A percentile compares a stretch with the other conserved stretches of the same genome.
phyloP scores from a whole-genome alignment of 108 stramenopile species.

The Schizochytrium sp. region DNA sequence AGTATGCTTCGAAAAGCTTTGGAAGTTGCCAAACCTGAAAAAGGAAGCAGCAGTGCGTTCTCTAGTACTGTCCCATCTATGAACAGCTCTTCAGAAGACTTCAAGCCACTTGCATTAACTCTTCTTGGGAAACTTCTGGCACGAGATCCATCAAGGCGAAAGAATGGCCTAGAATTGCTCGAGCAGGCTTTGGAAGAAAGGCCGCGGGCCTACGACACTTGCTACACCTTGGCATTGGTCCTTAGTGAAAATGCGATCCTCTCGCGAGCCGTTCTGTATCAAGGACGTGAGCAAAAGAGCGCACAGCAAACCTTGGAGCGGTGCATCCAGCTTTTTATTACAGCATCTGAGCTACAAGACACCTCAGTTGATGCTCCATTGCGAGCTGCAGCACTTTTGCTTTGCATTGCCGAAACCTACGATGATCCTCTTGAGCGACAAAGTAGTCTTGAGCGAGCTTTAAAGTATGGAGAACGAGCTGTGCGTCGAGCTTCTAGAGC shows the following conservation, averaged over 20 bases:
- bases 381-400: neutral
- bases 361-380: constrained; percentile 8
- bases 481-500: neutral
- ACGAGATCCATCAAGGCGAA: neutral
- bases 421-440: constrained; percentile 19
- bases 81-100: neutral
- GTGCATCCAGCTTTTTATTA: neutral
- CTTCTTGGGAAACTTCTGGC: neutral
- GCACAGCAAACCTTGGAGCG: neutral
- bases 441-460: neutral
- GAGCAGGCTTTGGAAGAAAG: neutral
- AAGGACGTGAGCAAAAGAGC: neutral
- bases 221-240: neutral
- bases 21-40: neutral
- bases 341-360: neutral
- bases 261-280: neutral
- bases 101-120: neutral
- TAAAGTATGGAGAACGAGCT: constrained; percentile 35
- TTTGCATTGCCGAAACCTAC: neutral
- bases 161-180: constrained; percentile 22
- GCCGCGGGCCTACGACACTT: constrained; percentile 22
- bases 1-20: constrained; percentile 47
- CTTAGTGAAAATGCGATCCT: neutral
- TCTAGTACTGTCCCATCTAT: neutral
- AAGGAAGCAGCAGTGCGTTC: neutral